phyloP scores from a whole-genome alignment of 371 early-diverging fungal species.

The Mortierella sp. region DNA sequence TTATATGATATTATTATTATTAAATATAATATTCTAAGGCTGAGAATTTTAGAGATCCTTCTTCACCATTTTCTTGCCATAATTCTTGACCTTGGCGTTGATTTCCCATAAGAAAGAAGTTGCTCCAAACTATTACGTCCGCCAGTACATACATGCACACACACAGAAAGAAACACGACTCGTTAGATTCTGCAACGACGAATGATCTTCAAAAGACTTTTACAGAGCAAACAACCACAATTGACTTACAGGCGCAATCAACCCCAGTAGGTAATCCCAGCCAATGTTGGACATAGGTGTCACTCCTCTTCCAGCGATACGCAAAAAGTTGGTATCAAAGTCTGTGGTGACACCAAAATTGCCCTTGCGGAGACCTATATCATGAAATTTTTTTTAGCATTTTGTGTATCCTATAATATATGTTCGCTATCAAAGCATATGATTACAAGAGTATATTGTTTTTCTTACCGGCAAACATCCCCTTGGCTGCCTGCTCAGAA shows the following conservation, averaged over 20 bases:
- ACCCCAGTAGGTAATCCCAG: slow-evolving; percentile 29
- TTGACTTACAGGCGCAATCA: slow-evolving; percentile 40
- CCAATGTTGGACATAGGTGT: slow-evolving; percentile 40
- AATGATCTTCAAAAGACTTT: background rate
- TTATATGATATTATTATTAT: background rate
- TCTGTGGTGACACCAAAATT: slow-evolving; percentile 68
- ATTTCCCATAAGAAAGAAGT: slow-evolving; percentile 44
- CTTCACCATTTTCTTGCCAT: slow-evolving; percentile 46
- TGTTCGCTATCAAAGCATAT: too few relatives aligned
- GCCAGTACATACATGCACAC: too few relatives aligned
- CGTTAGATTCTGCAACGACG: background rate
- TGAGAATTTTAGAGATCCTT: slow-evolving; percentile 30
- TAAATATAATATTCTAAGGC: background rate
- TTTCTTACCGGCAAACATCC: slow-evolving; percentile 22
- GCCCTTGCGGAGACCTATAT: slow-evolving; percentile 54
- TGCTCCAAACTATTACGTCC: slow-evolving; percentile 29
- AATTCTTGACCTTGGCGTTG: slow-evolving; percentile 39
- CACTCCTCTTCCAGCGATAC: slow-evolving; percentile 61
- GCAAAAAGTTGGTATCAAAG: slow-evolving; percentile 62
- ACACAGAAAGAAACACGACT: too few relatives aligned
- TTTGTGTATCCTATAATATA: too few relatives aligned
- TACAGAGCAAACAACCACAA: background rate
- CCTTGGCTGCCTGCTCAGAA: slow-evolving; percentile 73
- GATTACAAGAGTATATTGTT: background rate
- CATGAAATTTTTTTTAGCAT: too few relatives aligned